phyloP scores from a whole-genome alignment of 257 asterid genomes.

The Perilla frutescens region DNA sequence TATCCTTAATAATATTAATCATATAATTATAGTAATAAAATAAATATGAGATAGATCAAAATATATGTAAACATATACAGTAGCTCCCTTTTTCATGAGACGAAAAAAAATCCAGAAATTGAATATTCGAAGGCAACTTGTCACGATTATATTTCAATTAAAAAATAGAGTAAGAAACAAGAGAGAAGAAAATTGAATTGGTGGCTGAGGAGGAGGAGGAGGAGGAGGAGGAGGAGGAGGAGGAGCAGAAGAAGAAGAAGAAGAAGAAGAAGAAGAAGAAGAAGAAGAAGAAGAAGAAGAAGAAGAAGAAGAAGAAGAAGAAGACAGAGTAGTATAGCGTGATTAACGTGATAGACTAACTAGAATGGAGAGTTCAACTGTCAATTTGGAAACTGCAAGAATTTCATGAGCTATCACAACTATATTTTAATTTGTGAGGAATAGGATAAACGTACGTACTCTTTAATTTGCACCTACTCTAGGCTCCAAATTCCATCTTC shows the following conservation, averaged over 20 bases:
- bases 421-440: not conserved
- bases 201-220: too few relatives aligned
- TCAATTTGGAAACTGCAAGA: slow-evolving; percentile 40
- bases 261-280: slow-evolving; percentile 31
- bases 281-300: slow-evolving; percentile 34
- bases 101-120: not conserved
- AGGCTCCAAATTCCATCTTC: too few relatives aligned
- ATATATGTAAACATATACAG: too few relatives aligned
- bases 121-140: slow-evolving; percentile 15
- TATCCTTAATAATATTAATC: too few relatives aligned
- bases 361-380: slow-evolving; percentile 33
- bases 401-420: slow-evolving; percentile 45
- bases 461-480: not conserved
- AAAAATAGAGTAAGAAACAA: not conserved
- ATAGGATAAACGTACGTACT: not conserved
- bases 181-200: not conserved
- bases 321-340: slow-evolving; percentile 29
- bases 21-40: too few relatives aligned
- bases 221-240: too few relatives aligned
- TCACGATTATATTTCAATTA: not conserved
- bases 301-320: slow-evolving; percentile 34
- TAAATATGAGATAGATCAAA: too few relatives aligned
- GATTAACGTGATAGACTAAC: slow-evolving; percentile 43
- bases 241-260: slow-evolving; percentile 38
- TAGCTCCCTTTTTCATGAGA: not conserved